Evolutionary conservation across 2,329 filamentous ascomycete genomes (phyloP).

Genomic region (Cryoendolithus antarcticus): DNA sequence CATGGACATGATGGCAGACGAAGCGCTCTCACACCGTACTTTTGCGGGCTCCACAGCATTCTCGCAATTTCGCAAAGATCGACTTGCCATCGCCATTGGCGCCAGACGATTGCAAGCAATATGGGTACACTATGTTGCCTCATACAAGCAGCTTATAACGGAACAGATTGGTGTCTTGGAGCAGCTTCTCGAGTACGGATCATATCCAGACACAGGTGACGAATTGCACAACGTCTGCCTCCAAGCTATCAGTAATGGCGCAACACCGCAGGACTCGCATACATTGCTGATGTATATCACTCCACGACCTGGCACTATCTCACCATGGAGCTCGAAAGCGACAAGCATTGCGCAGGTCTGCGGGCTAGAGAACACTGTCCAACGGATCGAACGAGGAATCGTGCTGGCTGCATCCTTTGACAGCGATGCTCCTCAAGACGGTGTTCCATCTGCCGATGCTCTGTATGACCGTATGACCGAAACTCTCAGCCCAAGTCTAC

Average conservation of each 20-base stretch:
- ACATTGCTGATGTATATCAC: slow-evolving; percentile 57
- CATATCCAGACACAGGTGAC: slow-evolving; percentile 34
- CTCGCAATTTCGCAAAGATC: slow-evolving; percentile 37
- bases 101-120: slow-evolving; percentile 35
- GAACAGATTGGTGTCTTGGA: slow-evolving; percentile 41
- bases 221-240: slow-evolving; percentile 32
- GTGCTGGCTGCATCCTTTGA: slow-evolving; percentile 54
- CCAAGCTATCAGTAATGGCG: slow-evolving; percentile 37
- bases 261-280: slow-evolving; percentile 37
- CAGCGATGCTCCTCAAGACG: slow-evolving; percentile 29
- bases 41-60: slow-evolving; percentile 44
- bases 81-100: slow-evolving; percentile 33
- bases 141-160: slow-evolving; percentile 27
- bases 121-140: slow-evolving; percentile 40
- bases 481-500: slow-evolving; percentile 53
- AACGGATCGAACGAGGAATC: slow-evolving; percentile 78
- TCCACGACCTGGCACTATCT: slow-evolving; percentile 70
- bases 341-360: slow-evolving; percentile 90
- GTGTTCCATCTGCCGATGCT: slow-evolving; percentile 52
- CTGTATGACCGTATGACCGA: slow-evolving; percentile 96
- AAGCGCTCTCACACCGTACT: slow-evolving; percentile 25
- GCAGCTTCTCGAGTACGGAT: slow-evolving; percentile 50
- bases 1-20: slow-evolving; percentile 7
- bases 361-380: slow-evolving; percentile 57
- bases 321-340: slow-evolving; percentile 94